These are phyloP conservation scores for Amauroascus verrucosus DNA, from an alignment of 2,329 filamentous ascomycete genomes.

Conservation along the genomic window DNA sequence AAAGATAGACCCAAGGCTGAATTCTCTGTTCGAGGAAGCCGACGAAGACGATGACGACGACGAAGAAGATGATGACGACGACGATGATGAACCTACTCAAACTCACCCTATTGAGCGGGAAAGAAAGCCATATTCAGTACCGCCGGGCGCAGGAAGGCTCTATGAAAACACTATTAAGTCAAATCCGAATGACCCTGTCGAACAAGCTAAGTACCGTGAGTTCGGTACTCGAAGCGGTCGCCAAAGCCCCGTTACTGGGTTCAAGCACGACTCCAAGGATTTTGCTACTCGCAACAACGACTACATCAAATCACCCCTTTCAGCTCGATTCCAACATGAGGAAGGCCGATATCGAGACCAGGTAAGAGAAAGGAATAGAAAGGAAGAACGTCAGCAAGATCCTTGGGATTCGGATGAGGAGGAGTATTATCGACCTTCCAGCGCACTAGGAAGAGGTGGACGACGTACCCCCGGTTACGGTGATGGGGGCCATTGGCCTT, in stretches of 20 bases:
- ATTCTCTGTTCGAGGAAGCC: conserved; percentile 23
- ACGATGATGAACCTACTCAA: conserved; percentile 28
- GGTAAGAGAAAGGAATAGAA: conserved; percentile 17
- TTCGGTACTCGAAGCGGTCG: not conserved
- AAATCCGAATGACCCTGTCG: not conserved
- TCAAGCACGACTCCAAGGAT: conserved; percentile 1
- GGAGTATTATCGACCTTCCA: conserved; percentile 30
- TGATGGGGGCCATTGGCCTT: not conserved
- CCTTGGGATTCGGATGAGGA: conserved; percentile 27
- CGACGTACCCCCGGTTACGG: not conserved
- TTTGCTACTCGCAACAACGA: not conserved
- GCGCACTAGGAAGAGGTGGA: conserved; percentile 16
- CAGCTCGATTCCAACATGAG: conserved; percentile 47
- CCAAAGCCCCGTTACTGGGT: not conserved
- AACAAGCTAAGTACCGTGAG: conserved; percentile 9
- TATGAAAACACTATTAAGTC: conserved; percentile 35
- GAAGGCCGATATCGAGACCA: conserved; percentile 3
- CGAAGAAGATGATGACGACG: conserved; percentile 2
- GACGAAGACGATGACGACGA: conserved; percentile 18
- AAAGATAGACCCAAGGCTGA: conserved; percentile 17
- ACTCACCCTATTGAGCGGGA: conserved; percentile 53
- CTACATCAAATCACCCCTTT: conserved; percentile 36
- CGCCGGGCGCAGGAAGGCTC: conserved; percentile 49
- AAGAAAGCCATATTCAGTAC: conserved; percentile 53
- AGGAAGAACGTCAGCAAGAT: conserved; percentile 21